A percentile compares a stretch with the other conserved stretches of the same genome.
Conservation (phyloP, 768 basidiomycete genomes). For the Hirschioporus abietinus region DNA sequence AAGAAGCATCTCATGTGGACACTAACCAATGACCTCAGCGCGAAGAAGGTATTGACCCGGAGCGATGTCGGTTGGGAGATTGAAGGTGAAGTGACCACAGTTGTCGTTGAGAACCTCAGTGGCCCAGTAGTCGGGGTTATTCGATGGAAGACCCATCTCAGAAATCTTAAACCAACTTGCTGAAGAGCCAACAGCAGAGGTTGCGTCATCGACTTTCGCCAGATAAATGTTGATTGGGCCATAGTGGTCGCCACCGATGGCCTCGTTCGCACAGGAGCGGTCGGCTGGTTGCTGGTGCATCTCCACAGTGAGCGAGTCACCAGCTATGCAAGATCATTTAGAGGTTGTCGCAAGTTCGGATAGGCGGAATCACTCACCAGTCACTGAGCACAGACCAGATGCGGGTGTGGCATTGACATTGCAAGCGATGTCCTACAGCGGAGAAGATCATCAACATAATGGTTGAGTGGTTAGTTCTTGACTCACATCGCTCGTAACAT, state of each 20-base stretch:
- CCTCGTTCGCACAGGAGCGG: constrained; percentile 40
- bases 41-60: constrained; percentile 45
- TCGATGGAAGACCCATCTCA: constrained; percentile 43
- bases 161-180: constrained; percentile 49
- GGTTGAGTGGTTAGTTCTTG: background rate
- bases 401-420: constrained; percentile 33
- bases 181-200: constrained; percentile 35
- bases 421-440: constrained; percentile 40
- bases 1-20: background rate
- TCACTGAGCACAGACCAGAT: constrained; percentile 36
- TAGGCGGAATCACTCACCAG: constrained; percentile 24
- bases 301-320: constrained; percentile 43
- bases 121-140: constrained; percentile 43
- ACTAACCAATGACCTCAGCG: constrained; percentile 42
- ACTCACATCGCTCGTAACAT: constrained; percentile 31
- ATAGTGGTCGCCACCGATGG: constrained; percentile 47
- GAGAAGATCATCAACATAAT: background rate
- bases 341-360: background rate
- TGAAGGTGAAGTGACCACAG: constrained; percentile 51
- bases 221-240: constrained; percentile 46
- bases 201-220: constrained; percentile 42
- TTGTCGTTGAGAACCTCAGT: constrained; percentile 39
- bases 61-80: constrained; percentile 34
- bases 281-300: constrained; percentile 49
- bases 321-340: constrained; percentile 26